These are phyloP conservation scores for Cladosporium sp. DNA, from an alignment of 2,329 filamentous ascomycete genomes.

Conservation along the genomic window DNA sequence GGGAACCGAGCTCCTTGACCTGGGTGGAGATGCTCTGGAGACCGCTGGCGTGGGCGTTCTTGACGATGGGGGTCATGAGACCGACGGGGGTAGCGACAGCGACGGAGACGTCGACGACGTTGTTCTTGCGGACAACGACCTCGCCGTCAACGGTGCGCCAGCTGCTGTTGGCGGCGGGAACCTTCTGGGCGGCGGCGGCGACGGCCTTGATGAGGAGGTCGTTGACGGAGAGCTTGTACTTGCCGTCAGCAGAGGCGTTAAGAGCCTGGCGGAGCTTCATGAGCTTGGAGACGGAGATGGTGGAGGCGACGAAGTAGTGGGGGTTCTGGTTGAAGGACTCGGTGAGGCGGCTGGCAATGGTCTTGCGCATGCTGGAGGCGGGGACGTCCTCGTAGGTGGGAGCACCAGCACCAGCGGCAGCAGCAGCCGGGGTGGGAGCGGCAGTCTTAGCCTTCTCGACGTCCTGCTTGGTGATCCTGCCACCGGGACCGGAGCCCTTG, in stretches of 20 bases:
- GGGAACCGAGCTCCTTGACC: constrained; percentile 96
- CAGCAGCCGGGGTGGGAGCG: constrained; percentile 37
- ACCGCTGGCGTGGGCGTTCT: constrained; percentile 78
- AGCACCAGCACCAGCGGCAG: constrained; percentile 48
- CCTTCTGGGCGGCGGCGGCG: constrained; percentile 81
- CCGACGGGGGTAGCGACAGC: constrained; percentile 89
- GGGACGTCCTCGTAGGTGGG: constrained; percentile 78
- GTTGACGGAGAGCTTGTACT: constrained; percentile 99
- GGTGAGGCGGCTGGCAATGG: constrained; percentile 84
- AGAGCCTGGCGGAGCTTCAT: constrained; percentile 92
- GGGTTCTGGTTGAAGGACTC: constrained; percentile 91
- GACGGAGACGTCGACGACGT: constrained; percentile 88
- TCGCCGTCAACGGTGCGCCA: constrained; percentile 77
- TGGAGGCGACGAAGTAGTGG: constrained; percentile 93
- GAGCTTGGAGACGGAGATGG: constrained; percentile 89
- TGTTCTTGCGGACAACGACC: constrained; percentile 82
- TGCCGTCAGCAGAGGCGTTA: constrained; percentile 80
- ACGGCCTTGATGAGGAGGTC: constrained; percentile 99
- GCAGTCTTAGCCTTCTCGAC: constrained; percentile 76
- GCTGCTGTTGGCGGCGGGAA: constrained; percentile 91
- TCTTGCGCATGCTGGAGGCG: constrained; percentile 92
- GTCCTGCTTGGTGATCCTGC: constrained; percentile 86
- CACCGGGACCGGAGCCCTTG: constrained; percentile 82
- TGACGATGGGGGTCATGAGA: constrained; percentile 96
- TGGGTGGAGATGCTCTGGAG: constrained; percentile 80